Evolutionary conservation across 495 filamentous ascomycete species (phyloP).

Genomic region (Antarctomyces pellizariae): DNA sequence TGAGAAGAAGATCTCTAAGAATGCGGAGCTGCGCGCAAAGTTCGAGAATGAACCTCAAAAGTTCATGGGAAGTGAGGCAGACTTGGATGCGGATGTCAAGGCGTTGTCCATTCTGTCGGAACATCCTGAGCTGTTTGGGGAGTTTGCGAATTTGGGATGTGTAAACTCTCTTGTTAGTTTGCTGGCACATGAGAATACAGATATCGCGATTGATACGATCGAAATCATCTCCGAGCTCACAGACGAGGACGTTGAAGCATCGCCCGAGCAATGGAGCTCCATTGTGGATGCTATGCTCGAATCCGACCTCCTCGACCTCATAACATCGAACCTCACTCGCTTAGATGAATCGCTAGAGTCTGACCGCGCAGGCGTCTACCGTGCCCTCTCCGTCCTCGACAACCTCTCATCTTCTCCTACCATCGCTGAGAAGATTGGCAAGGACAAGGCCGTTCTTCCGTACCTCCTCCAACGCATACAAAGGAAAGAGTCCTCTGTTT

Average conservation of each 20-base stretch:
- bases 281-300: slow-evolving; percentile 68
- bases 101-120: slow-evolving; percentile 71
- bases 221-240: slow-evolving; percentile 85
- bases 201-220: slow-evolving; percentile 81
- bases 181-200: slow-evolving; percentile 86
- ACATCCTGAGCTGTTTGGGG: slow-evolving; percentile 61
- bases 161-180: slow-evolving; percentile 53
- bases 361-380: slow-evolving; percentile 69
- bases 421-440: slow-evolving; percentile 44
- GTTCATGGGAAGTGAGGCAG: slow-evolving; percentile 54
- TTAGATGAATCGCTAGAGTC: slow-evolving; percentile 59
- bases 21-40: slow-evolving; percentile 76
- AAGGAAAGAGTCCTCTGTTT: slow-evolving; percentile 30
- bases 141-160: slow-evolving; percentile 63
- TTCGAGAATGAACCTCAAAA: slow-evolving; percentile 68
- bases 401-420: slow-evolving; percentile 52
- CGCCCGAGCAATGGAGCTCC: slow-evolving; percentile 59
- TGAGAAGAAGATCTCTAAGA: slow-evolving; percentile 76
- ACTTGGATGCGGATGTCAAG: slow-evolving; percentile 78
- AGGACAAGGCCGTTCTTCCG: slow-evolving; percentile 36
- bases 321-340: slow-evolving; percentile 61
- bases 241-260: slow-evolving; percentile 77
- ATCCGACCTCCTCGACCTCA: slow-evolving; percentile 59
- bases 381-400: slow-evolving; percentile 62
- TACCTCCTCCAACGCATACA: slow-evolving; percentile 60